Percentiles rank a stretch among this genome's conserved stretches.
Conservation (phyloP, 768 basidiomycete genomes). For the Crepidotus variabilis region DNA sequence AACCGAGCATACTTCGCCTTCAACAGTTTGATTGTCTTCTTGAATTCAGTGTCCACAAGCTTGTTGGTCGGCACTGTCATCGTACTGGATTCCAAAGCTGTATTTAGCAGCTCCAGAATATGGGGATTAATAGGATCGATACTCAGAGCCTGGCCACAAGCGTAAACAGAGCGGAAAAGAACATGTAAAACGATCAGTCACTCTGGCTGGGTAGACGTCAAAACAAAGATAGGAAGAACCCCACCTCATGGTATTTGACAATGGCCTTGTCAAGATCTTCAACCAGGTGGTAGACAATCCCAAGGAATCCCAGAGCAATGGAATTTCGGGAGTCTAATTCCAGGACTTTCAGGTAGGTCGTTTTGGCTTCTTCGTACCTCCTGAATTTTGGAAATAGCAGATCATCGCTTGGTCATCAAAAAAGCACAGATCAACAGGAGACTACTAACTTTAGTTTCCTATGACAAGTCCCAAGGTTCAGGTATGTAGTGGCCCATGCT, state of each 20-base stretch:
- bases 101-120: slow-evolving; percentile 75
- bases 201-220: neutral
- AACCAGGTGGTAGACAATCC: slow-evolving; percentile 80
- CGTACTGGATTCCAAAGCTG: slow-evolving; percentile 55
- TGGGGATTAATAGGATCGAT: slow-evolving; percentile 82
- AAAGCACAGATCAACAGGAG: neutral
- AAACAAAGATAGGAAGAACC: slow-evolving; percentile 14
- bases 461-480: slow-evolving; percentile 89
- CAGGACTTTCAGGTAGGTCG: slow-evolving; percentile 74
- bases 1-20: slow-evolving; percentile 29
- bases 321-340: slow-evolving; percentile 85
- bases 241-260: slow-evolving; percentile 87
- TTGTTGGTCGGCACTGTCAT: slow-evolving; percentile 12
- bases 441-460: slow-evolving; percentile 70
- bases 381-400: slow-evolving; percentile 18
- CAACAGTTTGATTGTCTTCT: slow-evolving; percentile 24
- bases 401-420: neutral
- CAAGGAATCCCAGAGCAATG: slow-evolving; percentile 80
- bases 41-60: slow-evolving; percentile 22
- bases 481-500: slow-evolving; percentile 85
- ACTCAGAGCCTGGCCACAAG: slow-evolving; percentile 56
- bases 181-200: too few species aligned
- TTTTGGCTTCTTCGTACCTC: slow-evolving; percentile 61
- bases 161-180: neutral
- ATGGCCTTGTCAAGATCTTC: slow-evolving; percentile 78